Percentiles rank a stretch among this genome's conserved stretches.
These are phyloP conservation scores for Ormosia semicastrata DNA, from an alignment of 306 rosid species.

Conservation along the genomic window DNA sequence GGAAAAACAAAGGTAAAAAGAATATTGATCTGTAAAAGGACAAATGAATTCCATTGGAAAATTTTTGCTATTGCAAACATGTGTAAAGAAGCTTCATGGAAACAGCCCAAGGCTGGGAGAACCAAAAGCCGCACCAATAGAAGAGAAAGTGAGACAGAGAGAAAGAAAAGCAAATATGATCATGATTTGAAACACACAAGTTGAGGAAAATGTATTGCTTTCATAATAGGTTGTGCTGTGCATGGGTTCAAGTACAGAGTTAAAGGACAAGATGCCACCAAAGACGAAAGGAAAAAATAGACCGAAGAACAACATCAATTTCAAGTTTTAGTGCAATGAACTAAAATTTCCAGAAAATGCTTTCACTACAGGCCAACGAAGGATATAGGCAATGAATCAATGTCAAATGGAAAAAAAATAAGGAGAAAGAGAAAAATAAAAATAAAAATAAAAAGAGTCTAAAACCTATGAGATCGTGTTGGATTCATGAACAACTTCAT, in stretches of 20 bases:
- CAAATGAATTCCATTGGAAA: not conserved
- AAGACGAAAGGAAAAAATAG: not conserved
- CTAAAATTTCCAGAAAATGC: slow-evolving; percentile 2
- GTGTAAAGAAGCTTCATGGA: not conserved
- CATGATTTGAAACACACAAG: not conserved
- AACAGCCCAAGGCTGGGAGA: not conserved
- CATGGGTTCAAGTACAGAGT: not conserved
- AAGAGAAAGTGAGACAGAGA: not conserved
- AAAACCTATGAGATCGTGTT: not conserved
- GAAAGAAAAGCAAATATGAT: not conserved
- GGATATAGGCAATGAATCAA: not conserved
- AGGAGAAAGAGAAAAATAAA: too few species aligned
- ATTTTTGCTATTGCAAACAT: not conserved
- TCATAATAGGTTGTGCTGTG: not conserved
- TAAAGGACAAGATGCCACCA: not conserved
- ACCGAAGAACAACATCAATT: not conserved
- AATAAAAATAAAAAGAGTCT: not conserved
- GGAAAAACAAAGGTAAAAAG: slow-evolving; percentile 14
- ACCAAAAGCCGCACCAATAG: not conserved
- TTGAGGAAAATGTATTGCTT: not conserved
- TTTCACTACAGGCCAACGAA: not conserved
- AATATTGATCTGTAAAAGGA: not conserved
- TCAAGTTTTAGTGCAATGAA: slow-evolving; percentile 20
- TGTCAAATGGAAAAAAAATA: not conserved
- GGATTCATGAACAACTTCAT: slow-evolving; percentile 22